Base-by-base conservation (phyloP, 192 early-diverging fungal genomes). In the Piromyces sp. region DNA sequence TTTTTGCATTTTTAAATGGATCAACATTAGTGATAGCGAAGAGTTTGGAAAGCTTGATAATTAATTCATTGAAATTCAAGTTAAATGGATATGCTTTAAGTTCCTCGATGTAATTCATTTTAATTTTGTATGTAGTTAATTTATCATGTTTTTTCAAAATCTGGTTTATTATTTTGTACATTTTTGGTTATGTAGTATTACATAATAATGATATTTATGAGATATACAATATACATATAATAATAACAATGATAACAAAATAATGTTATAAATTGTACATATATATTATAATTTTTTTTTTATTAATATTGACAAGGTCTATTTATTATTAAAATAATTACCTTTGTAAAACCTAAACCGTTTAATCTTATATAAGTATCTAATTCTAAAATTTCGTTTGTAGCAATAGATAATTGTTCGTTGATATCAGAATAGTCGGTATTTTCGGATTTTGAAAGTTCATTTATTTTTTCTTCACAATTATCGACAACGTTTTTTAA, bases 131-230 rank as follows among this genome's bases (percentile, higher is more conserved):
- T 14, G 88, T 90, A 58, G 96, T 96, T 87, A 95, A 92, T 92
- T 97, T 96, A 88, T 99, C 97, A 86, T 99, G 97, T 87, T 99
- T 99, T 87, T 99, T 99, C 85, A 99, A 90, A 84, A 98, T 97
- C 89, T 97, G 4, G 3, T 17, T 51, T 22, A 38, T 38, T n/a
- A n/a, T n/a, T n/a, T n/a, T n/a, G n/a, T n/a, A n/a, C n/a, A n/a
- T n/a, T n/a, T n/a, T n/a, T n/a, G n/a, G n/a, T n/a, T n/a, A n/a
- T n/a, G n/a, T n/a, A n/a, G n/a, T n/a, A n/a, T n/a, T n/a, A n/a
- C n/a, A n/a, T n/a, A n/a, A n/a, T n/a, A n/a, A n/a, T n/a, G n/a
- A n/a, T n/a, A n/a, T n/a, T n/a, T n/a, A n/a, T n/a, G n/a, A n/a
- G n/a, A n/a, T n/a, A n/a, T n/a, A n/a, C n/a, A n/a, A n/a, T n/a